A percentile compares a stretch with the other conserved stretches of the same genome.
Evolutionary conservation across 768 basidiomycete species (phyloP).

Genomic region (Symmetrospora coprosmae): DNA sequence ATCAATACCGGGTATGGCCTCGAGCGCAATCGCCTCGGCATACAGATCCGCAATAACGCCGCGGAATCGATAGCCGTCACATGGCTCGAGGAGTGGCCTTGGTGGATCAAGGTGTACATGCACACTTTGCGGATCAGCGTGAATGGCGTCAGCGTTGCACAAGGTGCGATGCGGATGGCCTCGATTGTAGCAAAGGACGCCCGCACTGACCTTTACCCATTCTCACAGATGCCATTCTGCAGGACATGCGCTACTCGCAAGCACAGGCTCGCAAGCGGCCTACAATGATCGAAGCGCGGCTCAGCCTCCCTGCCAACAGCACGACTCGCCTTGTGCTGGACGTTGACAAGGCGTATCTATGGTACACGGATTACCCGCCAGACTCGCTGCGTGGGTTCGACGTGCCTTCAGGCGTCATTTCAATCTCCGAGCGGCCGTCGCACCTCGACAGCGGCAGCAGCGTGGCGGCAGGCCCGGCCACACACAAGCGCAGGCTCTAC

Average conservation of each 20-base stretch:
- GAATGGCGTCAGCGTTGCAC: slow-evolving; percentile 36
- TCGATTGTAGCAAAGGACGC: too few relatives aligned
- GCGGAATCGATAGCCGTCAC: slow-evolving; percentile 41
- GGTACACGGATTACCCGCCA: slow-evolving; percentile 89
- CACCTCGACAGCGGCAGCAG: neutral
- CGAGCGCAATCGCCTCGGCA: slow-evolving; percentile 55
- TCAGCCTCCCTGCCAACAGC: slow-evolving; percentile 56
- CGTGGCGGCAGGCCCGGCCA: neutral
- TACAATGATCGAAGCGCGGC: slow-evolving; percentile 56
- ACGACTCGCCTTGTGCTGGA: slow-evolving; percentile 56
- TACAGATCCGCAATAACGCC: slow-evolving; percentile 48
- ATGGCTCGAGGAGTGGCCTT: slow-evolving; percentile 86
- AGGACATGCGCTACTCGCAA: slow-evolving; percentile 53
- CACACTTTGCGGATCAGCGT: slow-evolving; percentile 54
- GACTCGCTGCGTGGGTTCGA: slow-evolving; percentile 94
- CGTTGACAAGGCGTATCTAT: slow-evolving; percentile 67
- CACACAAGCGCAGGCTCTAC: slow-evolving; percentile 46
- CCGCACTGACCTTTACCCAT: neutral
- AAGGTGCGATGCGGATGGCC: slow-evolving; percentile 19
- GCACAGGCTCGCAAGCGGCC: slow-evolving; percentile 58
- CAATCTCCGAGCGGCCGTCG: slow-evolving; percentile 37
- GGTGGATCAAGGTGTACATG: slow-evolving; percentile 75
- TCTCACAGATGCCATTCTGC: slow-evolving; percentile 50
- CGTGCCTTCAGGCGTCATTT: slow-evolving; percentile 66
- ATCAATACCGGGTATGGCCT: slow-evolving; percentile 61